Evolutionary conservation across 805 yeast genomes (phyloP).

Genomic region (Cyberlindnera saturnus): DNA sequence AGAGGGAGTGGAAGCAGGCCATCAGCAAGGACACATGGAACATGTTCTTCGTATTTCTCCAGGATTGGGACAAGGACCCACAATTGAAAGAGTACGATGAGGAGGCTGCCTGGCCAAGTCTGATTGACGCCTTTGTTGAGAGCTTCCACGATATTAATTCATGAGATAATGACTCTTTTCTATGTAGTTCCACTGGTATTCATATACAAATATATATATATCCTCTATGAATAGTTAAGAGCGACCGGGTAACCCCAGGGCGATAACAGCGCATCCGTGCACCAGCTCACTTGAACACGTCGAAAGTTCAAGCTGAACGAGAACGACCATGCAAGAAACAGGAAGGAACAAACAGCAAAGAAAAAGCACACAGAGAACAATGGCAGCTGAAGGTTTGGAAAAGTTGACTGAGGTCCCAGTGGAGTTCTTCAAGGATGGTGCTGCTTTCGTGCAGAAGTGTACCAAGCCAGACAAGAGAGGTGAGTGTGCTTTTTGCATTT

Average conservation of each 20-base stretch:
- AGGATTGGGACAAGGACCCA: slow-evolving; percentile 47
- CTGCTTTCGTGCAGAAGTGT: slow-evolving; percentile 83
- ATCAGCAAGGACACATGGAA: slow-evolving; percentile 79
- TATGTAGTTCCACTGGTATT: too few species aligned
- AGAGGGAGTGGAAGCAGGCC: slow-evolving; percentile 34
- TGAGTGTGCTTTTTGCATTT: slow-evolving; percentile 27
- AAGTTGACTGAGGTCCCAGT: slow-evolving; percentile 80
- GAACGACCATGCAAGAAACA: neutral
- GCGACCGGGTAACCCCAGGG: neutral
- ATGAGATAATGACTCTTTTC: too few species aligned
- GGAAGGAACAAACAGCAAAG: neutral
- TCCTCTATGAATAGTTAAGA: neutral
- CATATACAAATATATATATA: too few species aligned
- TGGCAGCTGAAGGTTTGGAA: slow-evolving; percentile 59
- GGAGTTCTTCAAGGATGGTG: slow-evolving; percentile 88
- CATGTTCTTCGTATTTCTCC: slow-evolving; percentile 67
- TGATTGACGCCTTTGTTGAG: slow-evolving; percentile 80
- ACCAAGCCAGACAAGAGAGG: slow-evolving; percentile 86
- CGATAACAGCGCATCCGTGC: neutral
- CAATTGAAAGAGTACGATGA: slow-evolving; percentile 59
- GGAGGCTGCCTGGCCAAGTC: slow-evolving; percentile 86
- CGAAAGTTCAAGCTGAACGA: neutral
- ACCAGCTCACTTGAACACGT: slow-evolving; percentile 1
- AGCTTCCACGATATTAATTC: slow-evolving; percentile 22
- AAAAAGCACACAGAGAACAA: slow-evolving; percentile 5